A percentile compares a stretch with the other conserved stretches of the same genome.
These are phyloP conservation scores for Trypanosoma caninum DNA, from an alignment of 208 protist species.

Conservation along the genomic window DNA sequence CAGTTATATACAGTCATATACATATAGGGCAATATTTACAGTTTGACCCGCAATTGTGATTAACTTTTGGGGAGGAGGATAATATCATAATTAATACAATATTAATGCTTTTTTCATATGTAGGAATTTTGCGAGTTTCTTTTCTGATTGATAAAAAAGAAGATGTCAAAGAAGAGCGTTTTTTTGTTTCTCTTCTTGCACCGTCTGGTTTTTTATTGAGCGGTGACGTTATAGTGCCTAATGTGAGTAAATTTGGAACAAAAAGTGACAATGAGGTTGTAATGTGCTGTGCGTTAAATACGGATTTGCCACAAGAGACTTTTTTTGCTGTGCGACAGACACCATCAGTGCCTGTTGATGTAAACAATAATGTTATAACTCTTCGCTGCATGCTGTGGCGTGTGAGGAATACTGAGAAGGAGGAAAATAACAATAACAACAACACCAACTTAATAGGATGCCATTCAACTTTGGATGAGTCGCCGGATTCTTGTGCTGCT, in stretches of 20 bases:
- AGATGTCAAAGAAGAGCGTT: neutral
- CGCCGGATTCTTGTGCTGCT: too few relatives aligned
- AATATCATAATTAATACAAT: too few relatives aligned
- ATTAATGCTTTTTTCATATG: slow-evolving; percentile 2
- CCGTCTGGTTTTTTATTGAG: neutral
- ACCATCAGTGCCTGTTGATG: neutral
- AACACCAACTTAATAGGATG: too few relatives aligned
- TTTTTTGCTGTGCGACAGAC: slow-evolving; percentile 4
- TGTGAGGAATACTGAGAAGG: too few relatives aligned
- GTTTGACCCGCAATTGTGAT: too few relatives aligned
- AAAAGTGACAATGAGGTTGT: neutral
- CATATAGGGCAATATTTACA: too few relatives aligned
- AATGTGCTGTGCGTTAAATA: neutral
- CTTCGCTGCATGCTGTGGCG: neutral
- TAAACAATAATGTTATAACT: neutral
- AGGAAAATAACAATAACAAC: too few relatives aligned
- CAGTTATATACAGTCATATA: too few relatives aligned
- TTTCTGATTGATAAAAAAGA: neutral
- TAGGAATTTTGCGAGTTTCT: slow-evolving; percentile 3
- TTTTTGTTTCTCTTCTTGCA: neutral
- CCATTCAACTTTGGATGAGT: too few relatives aligned
- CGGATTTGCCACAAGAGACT: neutral
- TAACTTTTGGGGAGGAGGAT: too few relatives aligned
- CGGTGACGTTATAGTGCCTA: neutral
- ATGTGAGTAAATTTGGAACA: neutral